Conservation (phyloP, 306 rosid species). For the Prunus mume region DNA sequence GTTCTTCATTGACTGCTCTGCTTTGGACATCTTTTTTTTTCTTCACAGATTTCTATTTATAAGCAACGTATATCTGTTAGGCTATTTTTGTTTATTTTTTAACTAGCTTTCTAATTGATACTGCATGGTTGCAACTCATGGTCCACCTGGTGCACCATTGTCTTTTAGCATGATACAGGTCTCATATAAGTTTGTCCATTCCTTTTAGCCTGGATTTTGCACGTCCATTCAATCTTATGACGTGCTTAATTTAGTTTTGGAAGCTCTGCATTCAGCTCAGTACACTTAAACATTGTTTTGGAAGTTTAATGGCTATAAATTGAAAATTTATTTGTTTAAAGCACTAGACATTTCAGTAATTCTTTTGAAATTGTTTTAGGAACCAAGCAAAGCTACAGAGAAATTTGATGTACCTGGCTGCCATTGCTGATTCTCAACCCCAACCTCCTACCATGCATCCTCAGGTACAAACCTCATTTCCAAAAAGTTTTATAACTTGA, state of each 20-base stretch:
- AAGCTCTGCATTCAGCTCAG: too few species aligned
- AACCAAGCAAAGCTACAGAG: slow-evolving; percentile 96
- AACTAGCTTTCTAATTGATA: background rate
- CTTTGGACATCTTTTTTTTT: slow-evolving; percentile 13
- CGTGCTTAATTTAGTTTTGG: background rate
- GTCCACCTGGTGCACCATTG: too few species aligned
- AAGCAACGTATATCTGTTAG: background rate
- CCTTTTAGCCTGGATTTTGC: background rate
- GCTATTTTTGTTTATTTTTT: too few species aligned
- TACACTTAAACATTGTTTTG: too few species aligned
- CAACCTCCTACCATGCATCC: slow-evolving; percentile 81
- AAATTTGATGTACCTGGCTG: slow-evolving; percentile 97
- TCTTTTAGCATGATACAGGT: too few species aligned
- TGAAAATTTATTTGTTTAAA: background rate
- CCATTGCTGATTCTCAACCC: slow-evolving; percentile 99
- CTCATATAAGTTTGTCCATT: too few species aligned
- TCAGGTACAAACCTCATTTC: slow-evolving; percentile 54
- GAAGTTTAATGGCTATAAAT: too few species aligned
- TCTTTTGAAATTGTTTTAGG: slow-evolving; percentile 38
- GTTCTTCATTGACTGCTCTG: slow-evolving; percentile 4
- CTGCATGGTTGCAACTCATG: background rate
- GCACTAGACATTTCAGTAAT: background rate
- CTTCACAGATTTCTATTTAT: background rate
- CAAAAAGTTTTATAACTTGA: background rate
- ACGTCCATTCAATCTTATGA: background rate